phyloP scores from a whole-genome alignment of 1,139 yeast genomes.

The Pichia sp. region DNA sequence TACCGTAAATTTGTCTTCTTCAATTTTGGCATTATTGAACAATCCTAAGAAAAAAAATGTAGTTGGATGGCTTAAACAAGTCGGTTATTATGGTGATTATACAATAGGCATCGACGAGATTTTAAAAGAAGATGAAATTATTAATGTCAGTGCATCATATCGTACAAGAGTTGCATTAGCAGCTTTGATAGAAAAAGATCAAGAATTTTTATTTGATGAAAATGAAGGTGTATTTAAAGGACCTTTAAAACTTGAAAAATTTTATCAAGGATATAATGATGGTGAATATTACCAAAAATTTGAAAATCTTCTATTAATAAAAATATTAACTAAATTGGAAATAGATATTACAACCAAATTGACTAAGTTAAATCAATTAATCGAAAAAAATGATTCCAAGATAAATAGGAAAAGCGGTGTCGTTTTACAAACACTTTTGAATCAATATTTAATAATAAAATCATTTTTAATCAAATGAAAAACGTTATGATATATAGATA shows the following conservation, averaged over 20 bases:
- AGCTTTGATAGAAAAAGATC: constrained; percentile 41
- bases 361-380: not conserved
- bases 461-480: too few species aligned
- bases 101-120: constrained; percentile 39
- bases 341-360: constrained; percentile 1
- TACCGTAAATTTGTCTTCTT: constrained; percentile 53
- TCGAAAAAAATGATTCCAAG: too few species aligned
- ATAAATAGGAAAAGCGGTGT: not conserved
- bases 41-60: constrained; percentile 31
- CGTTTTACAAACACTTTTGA: not conserved
- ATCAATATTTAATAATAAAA: not conserved
- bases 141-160: constrained; percentile 43
- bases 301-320: constrained; percentile 30
- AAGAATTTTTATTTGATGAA: constrained; percentile 22
- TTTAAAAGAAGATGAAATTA: not conserved
- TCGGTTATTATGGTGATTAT: constrained; percentile 67
- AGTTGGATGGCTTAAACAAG: constrained; percentile 40
- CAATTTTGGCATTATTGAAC: constrained; percentile 33
- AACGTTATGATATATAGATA: too few species aligned
- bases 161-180: constrained; percentile 75
- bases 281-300: constrained; percentile 36
- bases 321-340: constrained; percentile 23
- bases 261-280: constrained; percentile 38
- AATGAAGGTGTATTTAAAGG: constrained; percentile 24
- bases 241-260: constrained; percentile 24